These are phyloP conservation scores for Ceratopteris richardii DNA, from an alignment of 75 land plant species.

Conservation along the genomic window DNA sequence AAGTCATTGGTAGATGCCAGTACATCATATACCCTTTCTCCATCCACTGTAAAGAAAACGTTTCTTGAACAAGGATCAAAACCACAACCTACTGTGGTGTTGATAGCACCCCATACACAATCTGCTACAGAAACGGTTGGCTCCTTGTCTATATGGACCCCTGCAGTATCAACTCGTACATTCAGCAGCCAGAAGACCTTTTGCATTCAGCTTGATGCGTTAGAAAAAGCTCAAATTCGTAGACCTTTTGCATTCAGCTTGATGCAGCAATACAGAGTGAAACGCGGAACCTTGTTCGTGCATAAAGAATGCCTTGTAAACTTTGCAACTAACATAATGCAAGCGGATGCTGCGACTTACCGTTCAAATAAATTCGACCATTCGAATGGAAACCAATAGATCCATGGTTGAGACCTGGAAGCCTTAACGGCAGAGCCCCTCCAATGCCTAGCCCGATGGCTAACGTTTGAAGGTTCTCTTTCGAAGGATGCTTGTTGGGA, in stretches of 20 bases:
- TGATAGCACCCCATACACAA: conserved; percentile 32
- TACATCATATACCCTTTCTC: conserved; percentile 35
- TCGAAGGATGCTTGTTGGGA: neutral
- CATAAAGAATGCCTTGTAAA: too few relatives aligned
- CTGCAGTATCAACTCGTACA: neutral
- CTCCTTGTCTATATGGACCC: neutral
- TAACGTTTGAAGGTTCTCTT: conserved; percentile 7
- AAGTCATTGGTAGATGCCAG: conserved; percentile 39
- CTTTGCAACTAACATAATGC: too few relatives aligned
- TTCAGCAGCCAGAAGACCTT: too few relatives aligned
- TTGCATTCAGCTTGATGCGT: too few relatives aligned
- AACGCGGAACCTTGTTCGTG: too few relatives aligned
- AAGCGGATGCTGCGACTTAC: conserved; percentile 27
- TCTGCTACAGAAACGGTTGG: neutral
- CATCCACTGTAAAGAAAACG: conserved; percentile 73
- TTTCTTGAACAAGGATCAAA: conserved; percentile 52
- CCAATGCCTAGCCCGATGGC: conserved; percentile 45
- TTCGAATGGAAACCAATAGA: conserved; percentile 75
- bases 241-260: too few relatives aligned
- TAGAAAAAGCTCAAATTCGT: too few relatives aligned
- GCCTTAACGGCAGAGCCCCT: conserved; percentile 20
- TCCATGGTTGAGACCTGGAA: conserved; percentile 55
- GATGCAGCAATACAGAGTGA: too few relatives aligned
- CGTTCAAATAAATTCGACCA: conserved; percentile 63
- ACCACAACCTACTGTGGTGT: conserved; percentile 75